Percentiles rank a stretch among this genome's conserved stretches.
phyloP scores from a whole-genome alignment of 1,139 yeast genomes.

The Taiozyma sp. region DNA sequence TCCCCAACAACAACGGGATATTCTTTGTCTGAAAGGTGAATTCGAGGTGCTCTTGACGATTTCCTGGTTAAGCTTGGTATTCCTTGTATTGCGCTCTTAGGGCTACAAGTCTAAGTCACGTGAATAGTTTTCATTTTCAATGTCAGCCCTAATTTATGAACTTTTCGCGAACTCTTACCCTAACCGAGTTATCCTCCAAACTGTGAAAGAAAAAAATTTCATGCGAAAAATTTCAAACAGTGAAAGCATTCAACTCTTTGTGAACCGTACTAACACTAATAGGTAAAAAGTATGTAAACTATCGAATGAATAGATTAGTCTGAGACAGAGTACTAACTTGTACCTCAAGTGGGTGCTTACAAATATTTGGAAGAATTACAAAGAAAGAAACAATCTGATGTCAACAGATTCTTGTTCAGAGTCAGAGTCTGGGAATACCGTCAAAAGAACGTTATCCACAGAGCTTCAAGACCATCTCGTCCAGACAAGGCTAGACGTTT shows the following conservation, averaged over 20 bases:
- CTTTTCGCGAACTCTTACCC: not conserved
- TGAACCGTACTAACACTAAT: conserved; percentile 8
- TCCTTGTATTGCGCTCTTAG: not conserved
- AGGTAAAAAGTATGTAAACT: conserved; percentile 7
- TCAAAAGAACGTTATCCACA: conserved; percentile 98
- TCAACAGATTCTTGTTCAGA: conserved; percentile 96
- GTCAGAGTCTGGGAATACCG: conserved; percentile 99
- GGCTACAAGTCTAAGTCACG: not conserved
- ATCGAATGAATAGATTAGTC: not conserved
- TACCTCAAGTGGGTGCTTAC: conserved; percentile 85
- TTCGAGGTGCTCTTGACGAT: too few species aligned
- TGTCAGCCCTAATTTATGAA: not conserved
- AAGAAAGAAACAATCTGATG: conserved; percentile 99
- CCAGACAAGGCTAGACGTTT: conserved; percentile 99
- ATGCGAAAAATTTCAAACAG: not conserved
- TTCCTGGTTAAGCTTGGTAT: not conserved
- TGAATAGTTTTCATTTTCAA: not conserved
- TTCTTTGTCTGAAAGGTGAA: too few species aligned
- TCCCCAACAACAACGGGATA: too few species aligned
- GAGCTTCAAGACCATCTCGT: conserved; percentile 98
- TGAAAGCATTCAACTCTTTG: not conserved
- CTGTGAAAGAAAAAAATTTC: not conserved
- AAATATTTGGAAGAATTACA: conserved; percentile 98
- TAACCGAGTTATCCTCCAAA: not conserved
- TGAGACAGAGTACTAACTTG: conserved; percentile 3